Evolutionary conservation across 345 rosid genomes (phyloP), one percentile per base, ranked within the genome.

Genomic region (Sisymbrium irio): DNA sequence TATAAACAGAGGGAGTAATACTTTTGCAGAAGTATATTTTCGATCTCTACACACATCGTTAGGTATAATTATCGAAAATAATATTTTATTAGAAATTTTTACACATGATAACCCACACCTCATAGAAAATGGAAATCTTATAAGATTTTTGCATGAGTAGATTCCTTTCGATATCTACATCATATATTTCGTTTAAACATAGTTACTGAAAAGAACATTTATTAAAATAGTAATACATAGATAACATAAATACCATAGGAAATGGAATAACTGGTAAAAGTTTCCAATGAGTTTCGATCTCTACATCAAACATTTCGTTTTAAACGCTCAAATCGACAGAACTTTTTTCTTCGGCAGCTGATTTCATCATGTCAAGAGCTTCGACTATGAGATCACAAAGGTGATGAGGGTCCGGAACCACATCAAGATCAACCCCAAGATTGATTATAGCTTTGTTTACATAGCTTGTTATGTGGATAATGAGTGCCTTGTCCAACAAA

Each of bases 381-480:
- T 89, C 89, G 49, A 83, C 78, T 0, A 89, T 46, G 79, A 83
- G 84, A 1, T 82, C 81, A 5, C 87, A 83, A 14, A 92, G 87
- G 33, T 51, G 82, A 27, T 85, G 85, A 75, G 96, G 90, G 69
- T 92, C 80, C 2, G 92, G 80, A 74, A 92, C 80, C 37, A 81
- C 86, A 9, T 80, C 81, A 4, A 84, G 85, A 64, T 92, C 96
- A 44, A 81, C 92, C 0, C 83, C 83, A 9, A 89, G 5, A 73
- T 77, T 82, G 51, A 92, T 68, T 3, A 77, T 84, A 86, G 81
- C 79, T 77, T 82, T 89, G 25, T 88, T 63, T n/a, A 61, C 77
- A 62, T 92, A 88, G 67, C 97, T 92, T 58, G 85, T 92, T 57
- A 76, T 83, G 74, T 82, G 81, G 18, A 86, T 20, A 3, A 83